Percentiles rank a stretch among this genome's conserved stretches.
Evolutionary conservation across 352 stramenopile genomes (phyloP).

Genomic region (Elongisporangium prolatum): DNA sequence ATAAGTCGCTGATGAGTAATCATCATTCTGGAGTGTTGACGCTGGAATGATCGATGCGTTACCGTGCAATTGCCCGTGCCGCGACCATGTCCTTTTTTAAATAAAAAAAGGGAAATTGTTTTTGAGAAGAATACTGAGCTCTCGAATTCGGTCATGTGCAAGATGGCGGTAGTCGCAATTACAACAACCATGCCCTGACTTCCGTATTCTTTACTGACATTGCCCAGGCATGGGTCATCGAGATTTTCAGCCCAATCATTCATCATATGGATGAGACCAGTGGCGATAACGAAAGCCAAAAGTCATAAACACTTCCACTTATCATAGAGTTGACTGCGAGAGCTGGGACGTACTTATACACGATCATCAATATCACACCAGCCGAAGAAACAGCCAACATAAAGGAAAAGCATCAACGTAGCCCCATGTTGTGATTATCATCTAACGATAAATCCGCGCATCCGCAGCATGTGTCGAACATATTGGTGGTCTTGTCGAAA

Average conservation of each 20-base stretch:
- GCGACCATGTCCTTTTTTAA: too few species aligned
- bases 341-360: slow-evolving; percentile 30
- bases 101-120: slow-evolving; percentile 10
- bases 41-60: slow-evolving; percentile 9
- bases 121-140: slow-evolving; percentile 46
- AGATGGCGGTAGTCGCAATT: slow-evolving; percentile 53
- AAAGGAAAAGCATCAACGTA: slow-evolving; percentile 55
- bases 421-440: slow-evolving; percentile 37
- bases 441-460: slow-evolving; percentile 24
- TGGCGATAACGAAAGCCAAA: slow-evolving; percentile 61
- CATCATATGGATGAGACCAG: slow-evolving; percentile 72
- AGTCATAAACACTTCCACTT: slow-evolving; percentile 45
- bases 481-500: slow-evolving; percentile 13
- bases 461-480: slow-evolving; percentile 35
- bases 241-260: slow-evolving; percentile 55
- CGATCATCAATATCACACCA: slow-evolving; percentile 38
- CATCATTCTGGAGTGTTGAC: slow-evolving; percentile 8
- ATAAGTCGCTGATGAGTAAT: slow-evolving; percentile 7
- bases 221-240: slow-evolving; percentile 46
- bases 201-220: slow-evolving; percentile 45
- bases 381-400: slow-evolving; percentile 41
- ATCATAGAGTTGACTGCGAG: slow-evolving; percentile 32
- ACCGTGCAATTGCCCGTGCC: slow-evolving; percentile 29
- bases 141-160: slow-evolving; percentile 66
- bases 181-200: slow-evolving; percentile 51